Evolutionary conservation across 1,284 basidiomycete genomes (phyloP).

Genomic region (Papiliotrema flavescens): DNA sequence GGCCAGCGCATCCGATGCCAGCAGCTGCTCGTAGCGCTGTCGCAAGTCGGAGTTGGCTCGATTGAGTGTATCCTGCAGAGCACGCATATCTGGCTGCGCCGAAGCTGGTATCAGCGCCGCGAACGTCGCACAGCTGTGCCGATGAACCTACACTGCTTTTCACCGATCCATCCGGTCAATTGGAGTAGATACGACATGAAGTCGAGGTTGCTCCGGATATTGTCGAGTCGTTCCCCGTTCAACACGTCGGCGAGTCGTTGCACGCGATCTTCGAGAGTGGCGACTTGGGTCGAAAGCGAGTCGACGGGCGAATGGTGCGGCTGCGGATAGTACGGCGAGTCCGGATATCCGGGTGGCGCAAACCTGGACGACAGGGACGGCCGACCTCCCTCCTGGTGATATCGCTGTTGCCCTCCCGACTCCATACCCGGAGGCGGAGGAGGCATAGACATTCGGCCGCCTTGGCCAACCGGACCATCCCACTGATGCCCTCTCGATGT

Average conservation of each 20-base stretch:
- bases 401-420: background rate
- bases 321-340: slow-evolving; percentile 23
- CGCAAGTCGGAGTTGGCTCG: slow-evolving; percentile 21
- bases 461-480: no score
- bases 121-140: background rate
- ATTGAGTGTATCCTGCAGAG: slow-evolving; percentile 25
- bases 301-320: slow-evolving; percentile 16
- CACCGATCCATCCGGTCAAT: slow-evolving; percentile 28
- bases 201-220: slow-evolving; percentile 27
- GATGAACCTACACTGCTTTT: slow-evolving; percentile 18
- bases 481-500: background rate
- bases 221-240: slow-evolving; percentile 32
- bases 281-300: slow-evolving; percentile 19
- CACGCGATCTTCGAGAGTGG: slow-evolving; percentile 31
- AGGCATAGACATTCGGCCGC: background rate
- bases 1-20: slow-evolving; percentile 24
- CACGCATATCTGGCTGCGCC: slow-evolving; percentile 12
- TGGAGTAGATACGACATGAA: slow-evolving; percentile 31
- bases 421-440: background rate
- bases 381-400: background rate
- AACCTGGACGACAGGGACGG: slow-evolving; percentile 11
- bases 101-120: slow-evolving; percentile 6
- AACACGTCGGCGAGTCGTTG: slow-evolving; percentile 22
- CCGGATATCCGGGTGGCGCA: slow-evolving; percentile 13
- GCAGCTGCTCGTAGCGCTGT: slow-evolving; percentile 26